Conservation (phyloP, 352 stramenopile genomes). For the Halophytophthora polymorphica region DNA sequence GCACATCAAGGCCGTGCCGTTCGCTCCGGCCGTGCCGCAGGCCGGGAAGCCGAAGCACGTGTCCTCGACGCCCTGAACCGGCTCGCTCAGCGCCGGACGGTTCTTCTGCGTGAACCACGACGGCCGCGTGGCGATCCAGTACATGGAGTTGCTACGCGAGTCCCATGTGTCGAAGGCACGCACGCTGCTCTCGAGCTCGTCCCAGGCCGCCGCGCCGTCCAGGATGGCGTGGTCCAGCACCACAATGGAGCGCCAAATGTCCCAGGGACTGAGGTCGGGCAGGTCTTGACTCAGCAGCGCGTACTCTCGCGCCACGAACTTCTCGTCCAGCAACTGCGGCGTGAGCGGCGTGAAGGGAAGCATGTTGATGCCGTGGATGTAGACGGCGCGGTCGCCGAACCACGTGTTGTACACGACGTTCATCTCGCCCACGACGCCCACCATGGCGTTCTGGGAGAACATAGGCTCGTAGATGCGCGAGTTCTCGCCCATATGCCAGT, state of each 20-base stretch:
- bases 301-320: constrained; percentile 59
- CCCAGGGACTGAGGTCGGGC: constrained; percentile 26
- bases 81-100: constrained; percentile 21
- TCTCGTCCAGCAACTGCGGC: constrained; percentile 49
- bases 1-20: constrained; percentile 59
- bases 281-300: constrained; percentile 45
- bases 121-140: constrained; percentile 69
- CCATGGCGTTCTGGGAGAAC: constrained; percentile 78
- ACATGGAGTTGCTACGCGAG: constrained; percentile 65
- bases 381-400: constrained; percentile 70
- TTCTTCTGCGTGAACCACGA: constrained; percentile 64
- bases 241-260: constrained; percentile 77
- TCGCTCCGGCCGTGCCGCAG: constrained; percentile 50
- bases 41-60: constrained; percentile 68
- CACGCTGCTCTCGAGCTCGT: constrained; percentile 50
- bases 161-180: constrained; percentile 72
- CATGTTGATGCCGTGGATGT: constrained; percentile 85
- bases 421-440: constrained; percentile 75
- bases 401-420: constrained; percentile 82
- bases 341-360: constrained; percentile 81
- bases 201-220: constrained; percentile 50
- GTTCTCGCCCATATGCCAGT: constrained; percentile 93
- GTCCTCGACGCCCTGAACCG: constrained; percentile 31
- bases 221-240: constrained; percentile 75
- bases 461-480: constrained; percentile 71